phyloP scores from a whole-genome alignment of 495 filamentous ascomycete genomes.

The Lichina pygmaea region DNA sequence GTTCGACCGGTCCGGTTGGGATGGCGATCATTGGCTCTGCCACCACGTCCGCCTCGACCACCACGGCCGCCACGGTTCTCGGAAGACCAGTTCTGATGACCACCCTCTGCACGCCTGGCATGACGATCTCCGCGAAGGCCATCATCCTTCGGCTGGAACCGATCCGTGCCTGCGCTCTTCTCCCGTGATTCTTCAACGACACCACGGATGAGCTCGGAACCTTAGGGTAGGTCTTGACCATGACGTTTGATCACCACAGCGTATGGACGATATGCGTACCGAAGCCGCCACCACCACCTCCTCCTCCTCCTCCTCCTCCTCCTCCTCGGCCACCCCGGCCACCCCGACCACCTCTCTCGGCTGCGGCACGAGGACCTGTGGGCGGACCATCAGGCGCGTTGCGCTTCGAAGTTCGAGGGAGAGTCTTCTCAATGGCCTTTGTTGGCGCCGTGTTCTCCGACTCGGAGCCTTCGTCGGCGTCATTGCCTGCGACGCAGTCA shows the following conservation, averaged over 20 bases:
- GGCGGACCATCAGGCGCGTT: constrained; percentile 46
- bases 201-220: too few species aligned
- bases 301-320: constrained; percentile 7
- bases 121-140: constrained; percentile 21
- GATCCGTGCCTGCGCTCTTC: constrained; percentile 70
- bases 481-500: constrained; percentile 36
- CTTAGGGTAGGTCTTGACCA: too few species aligned
- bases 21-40: constrained; percentile 52
- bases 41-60: constrained; percentile 30
- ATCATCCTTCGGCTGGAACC: constrained; percentile 55
- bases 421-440: constrained; percentile 65
- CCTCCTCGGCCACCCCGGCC: constrained; percentile 45
- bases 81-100: constrained; percentile 19
- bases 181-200: constrained; percentile 53
- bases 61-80: constrained; percentile 12
- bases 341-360: constrained; percentile 22
- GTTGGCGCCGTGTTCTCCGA: constrained; percentile 48
- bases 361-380: constrained; percentile 15
- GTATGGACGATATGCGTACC: too few species aligned
- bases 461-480: constrained; percentile 66
- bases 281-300: not conserved
- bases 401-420: constrained; percentile 59
- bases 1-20: constrained; percentile 33
- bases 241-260: too few species aligned
- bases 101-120: constrained; percentile 14